Evolutionary conservation across 176 grass and related monocot genomes (phyloP).

Genomic region (Ensete glaucum): DNA sequence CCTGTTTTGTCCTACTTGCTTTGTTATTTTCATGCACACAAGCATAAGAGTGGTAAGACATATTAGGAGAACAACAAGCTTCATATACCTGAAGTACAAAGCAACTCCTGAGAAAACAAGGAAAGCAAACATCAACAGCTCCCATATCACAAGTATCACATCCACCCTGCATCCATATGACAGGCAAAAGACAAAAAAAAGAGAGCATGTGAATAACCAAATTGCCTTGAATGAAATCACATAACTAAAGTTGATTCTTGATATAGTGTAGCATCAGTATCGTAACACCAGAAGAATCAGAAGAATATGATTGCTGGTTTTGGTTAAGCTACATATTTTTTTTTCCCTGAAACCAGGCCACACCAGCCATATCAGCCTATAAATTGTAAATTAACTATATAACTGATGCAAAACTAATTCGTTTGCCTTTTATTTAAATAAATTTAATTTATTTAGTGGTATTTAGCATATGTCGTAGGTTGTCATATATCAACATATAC

Average conservation of each 20-base stretch:
- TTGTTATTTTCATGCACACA: slow-evolving; percentile 32
- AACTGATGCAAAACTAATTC: no score
- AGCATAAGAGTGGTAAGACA: slow-evolving; percentile 28
- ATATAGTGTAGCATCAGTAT: no score
- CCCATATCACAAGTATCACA: slow-evolving; percentile 39
- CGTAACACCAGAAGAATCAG: no score
- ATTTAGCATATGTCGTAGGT: no score
- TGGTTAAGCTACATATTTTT: no score
- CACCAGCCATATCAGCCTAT: no score
- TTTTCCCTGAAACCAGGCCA: no score
- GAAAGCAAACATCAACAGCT: slow-evolving; percentile 39
- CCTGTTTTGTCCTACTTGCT: slow-evolving; percentile 33
- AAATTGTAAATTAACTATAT: no score
- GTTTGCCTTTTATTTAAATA: no score
- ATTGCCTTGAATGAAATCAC: neutral
- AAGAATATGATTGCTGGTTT: no score
- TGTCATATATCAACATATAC: no score
- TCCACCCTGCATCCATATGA: slow-evolving; percentile 26
- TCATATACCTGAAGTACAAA: slow-evolving; percentile 37
- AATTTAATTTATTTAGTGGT: no score
- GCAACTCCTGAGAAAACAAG: slow-evolving; percentile 43
- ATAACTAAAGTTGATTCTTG: neutral
- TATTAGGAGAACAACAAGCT: slow-evolving; percentile 31
- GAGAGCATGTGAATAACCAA: neutral
- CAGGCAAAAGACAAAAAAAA: neutral